These are phyloP conservation scores for Auriscalpium orientale DNA, from an alignment of 768 basidiomycete species.

Conservation along the genomic window DNA sequence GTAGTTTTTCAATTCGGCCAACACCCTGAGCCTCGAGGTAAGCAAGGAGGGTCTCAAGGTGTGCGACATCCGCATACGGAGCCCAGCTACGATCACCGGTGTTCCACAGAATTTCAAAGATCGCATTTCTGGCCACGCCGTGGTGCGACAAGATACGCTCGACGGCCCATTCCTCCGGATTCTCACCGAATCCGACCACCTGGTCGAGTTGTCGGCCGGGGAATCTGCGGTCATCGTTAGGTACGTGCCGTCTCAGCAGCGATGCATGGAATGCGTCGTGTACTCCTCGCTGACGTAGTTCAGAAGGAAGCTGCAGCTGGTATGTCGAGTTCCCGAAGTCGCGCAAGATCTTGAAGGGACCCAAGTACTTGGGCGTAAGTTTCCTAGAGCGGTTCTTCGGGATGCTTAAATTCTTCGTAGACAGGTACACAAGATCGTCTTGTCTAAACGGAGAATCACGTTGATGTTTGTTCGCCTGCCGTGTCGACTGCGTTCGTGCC, in stretches of 20 bases:
- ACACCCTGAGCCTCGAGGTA: too few relatives aligned
- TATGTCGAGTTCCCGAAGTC: neutral
- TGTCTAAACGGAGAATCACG: neutral
- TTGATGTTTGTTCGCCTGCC: constrained; percentile 20
- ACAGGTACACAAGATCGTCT: constrained; percentile 27
- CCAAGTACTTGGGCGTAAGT: too few relatives aligned
- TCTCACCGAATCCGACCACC: neutral
- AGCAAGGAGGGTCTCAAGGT: neutral
- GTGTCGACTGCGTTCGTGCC: constrained; percentile 21
- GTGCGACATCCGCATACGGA: neutral
- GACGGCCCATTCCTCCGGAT: neutral
- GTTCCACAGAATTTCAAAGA: neutral
- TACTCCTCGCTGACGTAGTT: neutral
- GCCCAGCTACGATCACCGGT: neutral
- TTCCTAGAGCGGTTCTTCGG: too few relatives aligned
- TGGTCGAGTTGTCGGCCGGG: neutral
- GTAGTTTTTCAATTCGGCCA: too few relatives aligned
- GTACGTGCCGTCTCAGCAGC: neutral
- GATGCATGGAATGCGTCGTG: neutral
- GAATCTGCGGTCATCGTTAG: neutral
- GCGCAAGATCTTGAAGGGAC: neutral
- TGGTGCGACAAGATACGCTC: neutral
- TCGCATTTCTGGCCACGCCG: neutral
- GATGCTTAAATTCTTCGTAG: too few relatives aligned
- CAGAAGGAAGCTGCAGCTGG: neutral